Base-by-base conservation (phyloP, 164 flowering plant genomes). In the Chimonanthus praecox region DNA sequence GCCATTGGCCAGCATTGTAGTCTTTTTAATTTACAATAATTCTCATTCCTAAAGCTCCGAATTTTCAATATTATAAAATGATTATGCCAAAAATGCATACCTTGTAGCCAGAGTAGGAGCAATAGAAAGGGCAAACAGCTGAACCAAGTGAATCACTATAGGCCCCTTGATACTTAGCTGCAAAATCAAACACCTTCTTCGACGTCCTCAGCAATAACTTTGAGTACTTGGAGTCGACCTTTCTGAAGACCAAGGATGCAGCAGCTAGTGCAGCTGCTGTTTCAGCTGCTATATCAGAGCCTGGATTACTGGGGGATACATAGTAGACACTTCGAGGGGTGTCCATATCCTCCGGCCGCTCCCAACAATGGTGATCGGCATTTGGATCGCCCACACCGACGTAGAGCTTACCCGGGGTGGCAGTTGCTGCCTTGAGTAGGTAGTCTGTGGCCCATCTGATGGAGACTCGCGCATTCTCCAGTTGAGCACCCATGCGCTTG, bases 211-310 rank as follows among this genome's bases (percentile, higher is more conserved):
- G 58, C 1, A 94, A 80, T 72, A 84, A 43, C 47, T 60, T 76
- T 0, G 97, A 79, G 81, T 94, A 94, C 0, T 16, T 49, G 0
- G 85, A 85, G 48, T 94, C 98, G 4, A 64, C 83, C 43, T 33
- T 71, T 8, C 88, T 71, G 76, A 92, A 92, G 21, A 90, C 97
- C 73, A 92, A 46, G 5, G 98, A 90, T 3, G 94, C 96, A 2
- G 97, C 91, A 0, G 98, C 98, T 5, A 94, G 77, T 0, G 98
- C 97, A 0, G 97, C 98, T 0, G 97, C 97, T 0, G 94, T 92
- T 80, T 92, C 97, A 1, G 80, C 97, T 1, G 97, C 98, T 0
- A 94, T 97, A 64, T 94, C 97, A 0, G 97, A 92, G 8, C 97
- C 98, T 0, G 98, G 96, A 62, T 82, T 90, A 67, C 69, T 71